These are phyloP conservation scores for Kodamaea jinghongensis DNA, from an alignment of 805 yeast species.

Conservation along the genomic window DNA sequence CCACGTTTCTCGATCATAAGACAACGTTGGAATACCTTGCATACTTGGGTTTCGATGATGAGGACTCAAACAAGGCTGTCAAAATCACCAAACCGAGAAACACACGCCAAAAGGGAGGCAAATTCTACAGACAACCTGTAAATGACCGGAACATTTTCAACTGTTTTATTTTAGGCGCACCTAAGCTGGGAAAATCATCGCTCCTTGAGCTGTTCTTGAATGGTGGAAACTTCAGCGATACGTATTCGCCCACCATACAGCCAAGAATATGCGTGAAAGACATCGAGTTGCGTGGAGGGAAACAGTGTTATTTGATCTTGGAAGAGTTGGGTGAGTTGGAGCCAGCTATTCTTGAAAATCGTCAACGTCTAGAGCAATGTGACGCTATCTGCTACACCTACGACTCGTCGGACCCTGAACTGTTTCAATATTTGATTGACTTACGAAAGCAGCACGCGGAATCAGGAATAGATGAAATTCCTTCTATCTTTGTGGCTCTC, in stretches of 20 bases:
- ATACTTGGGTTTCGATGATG: slow-evolving; percentile 79
- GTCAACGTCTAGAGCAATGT: slow-evolving; percentile 69
- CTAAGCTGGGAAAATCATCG: slow-evolving; percentile 85
- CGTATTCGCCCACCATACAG: slow-evolving; percentile 76
- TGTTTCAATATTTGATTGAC: slow-evolving; percentile 78
- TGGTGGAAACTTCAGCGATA: slow-evolving; percentile 65
- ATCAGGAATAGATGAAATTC: slow-evolving; percentile 59
- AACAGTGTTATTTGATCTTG: slow-evolving; percentile 86
- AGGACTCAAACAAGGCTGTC: slow-evolving; percentile 42
- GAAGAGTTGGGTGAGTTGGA: slow-evolving; percentile 90
- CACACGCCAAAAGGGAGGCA: slow-evolving; percentile 63
- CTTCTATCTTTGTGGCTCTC: slow-evolving; percentile 83
- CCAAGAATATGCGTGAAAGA: slow-evolving; percentile 86
- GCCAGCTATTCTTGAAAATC: slow-evolving; percentile 75
- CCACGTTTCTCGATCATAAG: slow-evolving; percentile 80
- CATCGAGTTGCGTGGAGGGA: slow-evolving; percentile 91
- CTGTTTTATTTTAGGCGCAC: slow-evolving; percentile 83
- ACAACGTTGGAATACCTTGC: slow-evolving; percentile 87
- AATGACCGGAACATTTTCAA: slow-evolving; percentile 88
- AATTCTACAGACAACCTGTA: slow-evolving; percentile 61
- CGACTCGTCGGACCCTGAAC: slow-evolving; percentile 95
- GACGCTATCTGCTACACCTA: slow-evolving; percentile 88
- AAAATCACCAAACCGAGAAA: slow-evolving; percentile 82
- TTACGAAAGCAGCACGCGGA: slow-evolving; percentile 56
- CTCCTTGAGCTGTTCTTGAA: slow-evolving; percentile 72